Evolutionary conservation across 2,329 filamentous ascomycete species (phyloP).

Genomic region (Nannizziopsis arthrosporioides): DNA sequence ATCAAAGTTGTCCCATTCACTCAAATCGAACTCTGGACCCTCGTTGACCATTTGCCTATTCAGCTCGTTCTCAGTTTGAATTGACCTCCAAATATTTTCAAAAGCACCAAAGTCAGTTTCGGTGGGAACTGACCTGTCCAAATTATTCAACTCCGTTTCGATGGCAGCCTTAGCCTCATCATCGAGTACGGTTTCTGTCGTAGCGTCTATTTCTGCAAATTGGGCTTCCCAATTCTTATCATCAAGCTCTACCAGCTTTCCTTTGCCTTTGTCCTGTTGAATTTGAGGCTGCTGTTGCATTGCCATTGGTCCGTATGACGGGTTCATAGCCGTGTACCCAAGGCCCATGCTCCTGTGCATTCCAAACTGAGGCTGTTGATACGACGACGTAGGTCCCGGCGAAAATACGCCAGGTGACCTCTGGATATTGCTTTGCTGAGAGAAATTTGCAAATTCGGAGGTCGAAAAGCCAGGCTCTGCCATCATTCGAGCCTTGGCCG

Average conservation of each 20-base stretch:
- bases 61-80: conserved; percentile 35
- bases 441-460: conserved; percentile 79
- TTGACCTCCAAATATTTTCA: conserved; percentile 56
- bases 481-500: conserved; percentile 36
- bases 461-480: conserved; percentile 55
- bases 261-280: conserved; percentile 70
- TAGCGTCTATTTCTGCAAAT: conserved; percentile 71
- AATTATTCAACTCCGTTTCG: conserved; percentile 74
- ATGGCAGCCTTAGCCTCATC: conserved; percentile 60
- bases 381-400: conserved; percentile 42
- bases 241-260: conserved; percentile 73
- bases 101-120: conserved; percentile 71
- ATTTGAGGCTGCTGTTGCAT: conserved; percentile 37
- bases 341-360: conserved; percentile 28
- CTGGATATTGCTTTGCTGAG: conserved; percentile 51
- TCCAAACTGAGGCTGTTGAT: conserved; percentile 31
- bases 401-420: conserved; percentile 46
- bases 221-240: conserved; percentile 94
- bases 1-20: conserved; percentile 71
- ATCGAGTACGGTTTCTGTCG: conserved; percentile 43
- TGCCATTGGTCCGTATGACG: conserved; percentile 38
- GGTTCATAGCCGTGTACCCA: conserved; percentile 38
- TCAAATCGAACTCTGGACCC: conserved; percentile 50
- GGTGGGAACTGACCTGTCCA: conserved; percentile 66
- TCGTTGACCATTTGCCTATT: conserved; percentile 52